Base-by-base conservation (phyloP, 176 grass and related monocot genomes). In the Triticum monococcum region DNA sequence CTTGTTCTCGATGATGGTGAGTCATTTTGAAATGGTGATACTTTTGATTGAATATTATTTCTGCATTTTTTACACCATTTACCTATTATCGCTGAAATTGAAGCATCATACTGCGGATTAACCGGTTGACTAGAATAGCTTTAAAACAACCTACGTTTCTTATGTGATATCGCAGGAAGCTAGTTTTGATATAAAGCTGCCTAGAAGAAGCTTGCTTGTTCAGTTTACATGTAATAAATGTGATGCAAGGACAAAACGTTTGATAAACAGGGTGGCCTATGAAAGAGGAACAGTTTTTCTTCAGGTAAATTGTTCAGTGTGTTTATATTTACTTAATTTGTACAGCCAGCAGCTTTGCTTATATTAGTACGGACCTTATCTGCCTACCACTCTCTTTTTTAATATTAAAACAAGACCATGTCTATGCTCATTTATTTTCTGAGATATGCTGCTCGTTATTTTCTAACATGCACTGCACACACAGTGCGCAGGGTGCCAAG, bases 211-310 rank as follows among this genome's bases (percentile, higher is more conserved):
- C 83, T 91, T 99, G 87, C 88, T 94, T 46, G 92, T 96, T 79
- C 84, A 99, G 80, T 96, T 96, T 85, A 99, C 97, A 85, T 99
- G 97, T 81, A 90, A 91, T 86, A 78, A 87, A 48, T 99, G 97
- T 79, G 94, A 94, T 70, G 90, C 91, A 66, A 96, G 87, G 90
- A 96, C 94, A 45, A 82, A 86, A 8, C 92, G 97, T 17, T 78
- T 93, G 61, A 96, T 99, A 79, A 96, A 96, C 46, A 89, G 94
- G 78, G 75, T 91, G 31, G 90, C 89, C 40, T 99, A 99, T 90
- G 94, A 99, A 88, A 94, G 86, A 72, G 97, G 97, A 46, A 99
- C 97, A 23, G 61, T 99, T 30, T 99, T 99, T 80, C 85, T 99
- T 63, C 97, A 96, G 97, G 97, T 96, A 88, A 31, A 59, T 87